Percentiles rank a stretch among this genome's conserved stretches.
Conservation (phyloP, 768 basidiomycete species). For the Tylopilus intermedius region DNA sequence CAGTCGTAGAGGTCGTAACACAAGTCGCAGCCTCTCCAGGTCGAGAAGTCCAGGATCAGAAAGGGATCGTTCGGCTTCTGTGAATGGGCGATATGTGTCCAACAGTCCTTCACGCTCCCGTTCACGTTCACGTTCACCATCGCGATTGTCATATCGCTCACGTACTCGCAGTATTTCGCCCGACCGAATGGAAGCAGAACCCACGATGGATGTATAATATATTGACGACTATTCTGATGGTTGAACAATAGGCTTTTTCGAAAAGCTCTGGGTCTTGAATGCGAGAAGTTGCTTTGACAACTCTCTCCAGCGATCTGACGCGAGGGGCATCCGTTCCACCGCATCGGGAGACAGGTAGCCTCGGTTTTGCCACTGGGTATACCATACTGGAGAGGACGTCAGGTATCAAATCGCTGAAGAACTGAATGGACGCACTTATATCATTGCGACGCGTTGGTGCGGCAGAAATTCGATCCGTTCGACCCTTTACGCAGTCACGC, state of each 20-base stretch:
- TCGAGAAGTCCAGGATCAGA: slow-evolving; percentile 23
- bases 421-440: slow-evolving; percentile 53
- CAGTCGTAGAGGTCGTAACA: slow-evolving; percentile 38
- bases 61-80: slow-evolving; percentile 36
- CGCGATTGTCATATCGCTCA: slow-evolving; percentile 43
- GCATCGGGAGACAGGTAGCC: slow-evolving; percentile 68
- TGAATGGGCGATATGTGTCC: slow-evolving; percentile 57
- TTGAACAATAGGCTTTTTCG: slow-evolving; percentile 22
- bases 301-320: slow-evolving; percentile 65
- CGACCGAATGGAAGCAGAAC: slow-evolving; percentile 46
- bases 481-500: slow-evolving; percentile 69
- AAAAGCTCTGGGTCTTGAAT: slow-evolving; percentile 39
- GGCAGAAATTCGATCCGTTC: slow-evolving; percentile 65
- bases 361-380: slow-evolving; percentile 65
- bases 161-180: slow-evolving; percentile 58
- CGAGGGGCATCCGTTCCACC: slow-evolving; percentile 54
- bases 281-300: slow-evolving; percentile 57
- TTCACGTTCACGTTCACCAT: slow-evolving; percentile 30
- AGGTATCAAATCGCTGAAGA: slow-evolving; percentile 2
- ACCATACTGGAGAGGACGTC: slow-evolving; percentile 56
- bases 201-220: slow-evolving; percentile 14
- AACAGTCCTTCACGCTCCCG: slow-evolving; percentile 49
- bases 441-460: slow-evolving; percentile 83
- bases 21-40: slow-evolving; percentile 24
- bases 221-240: slow-evolving; percentile 9